phyloP scores from a whole-genome alignment of 805 yeast species.

The Ogataea pini region DNA sequence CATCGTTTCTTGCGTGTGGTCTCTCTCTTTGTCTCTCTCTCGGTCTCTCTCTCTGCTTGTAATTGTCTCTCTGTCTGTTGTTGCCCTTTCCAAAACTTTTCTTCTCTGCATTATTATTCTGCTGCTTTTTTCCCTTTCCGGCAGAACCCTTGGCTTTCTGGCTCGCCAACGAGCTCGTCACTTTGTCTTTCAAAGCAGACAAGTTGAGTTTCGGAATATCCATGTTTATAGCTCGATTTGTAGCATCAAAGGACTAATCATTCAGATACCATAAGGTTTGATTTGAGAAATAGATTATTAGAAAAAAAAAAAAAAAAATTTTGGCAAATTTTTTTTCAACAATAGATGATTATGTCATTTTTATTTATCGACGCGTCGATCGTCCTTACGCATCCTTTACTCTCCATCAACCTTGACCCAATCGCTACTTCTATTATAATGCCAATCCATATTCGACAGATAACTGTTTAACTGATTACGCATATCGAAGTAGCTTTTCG shows the following conservation, averaged over 20 bases:
- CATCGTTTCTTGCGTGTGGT: background rate
- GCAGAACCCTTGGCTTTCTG: constrained; percentile 21
- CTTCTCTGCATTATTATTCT: background rate
- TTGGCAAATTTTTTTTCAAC: background rate
- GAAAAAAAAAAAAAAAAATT: background rate
- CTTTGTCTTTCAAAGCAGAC: constrained; percentile 64
- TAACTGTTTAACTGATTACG: too few species aligned
- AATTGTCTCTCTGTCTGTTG: constrained; percentile 12
- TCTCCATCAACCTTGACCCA: too few species aligned
- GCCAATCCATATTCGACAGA: too few species aligned
- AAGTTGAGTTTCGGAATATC: constrained; percentile 47
- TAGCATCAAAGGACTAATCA: too few species aligned
- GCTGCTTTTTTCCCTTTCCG: constrained; percentile 13
- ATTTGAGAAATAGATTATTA: background rate
- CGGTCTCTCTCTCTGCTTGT: background rate
- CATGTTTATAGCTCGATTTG: constrained; percentile 32
- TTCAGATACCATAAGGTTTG: background rate
- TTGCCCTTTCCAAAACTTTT: background rate
- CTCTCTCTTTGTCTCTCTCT: background rate
- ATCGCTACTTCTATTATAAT: too few species aligned
- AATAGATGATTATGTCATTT: background rate
- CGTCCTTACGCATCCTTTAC: too few species aligned
- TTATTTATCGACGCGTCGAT: background rate
- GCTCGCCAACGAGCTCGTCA: constrained; percentile 50
- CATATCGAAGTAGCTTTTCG: too few species aligned